Conservation (phyloP, 371 early-diverging fungal species). For the Vairimorpha necatrix region DNA sequence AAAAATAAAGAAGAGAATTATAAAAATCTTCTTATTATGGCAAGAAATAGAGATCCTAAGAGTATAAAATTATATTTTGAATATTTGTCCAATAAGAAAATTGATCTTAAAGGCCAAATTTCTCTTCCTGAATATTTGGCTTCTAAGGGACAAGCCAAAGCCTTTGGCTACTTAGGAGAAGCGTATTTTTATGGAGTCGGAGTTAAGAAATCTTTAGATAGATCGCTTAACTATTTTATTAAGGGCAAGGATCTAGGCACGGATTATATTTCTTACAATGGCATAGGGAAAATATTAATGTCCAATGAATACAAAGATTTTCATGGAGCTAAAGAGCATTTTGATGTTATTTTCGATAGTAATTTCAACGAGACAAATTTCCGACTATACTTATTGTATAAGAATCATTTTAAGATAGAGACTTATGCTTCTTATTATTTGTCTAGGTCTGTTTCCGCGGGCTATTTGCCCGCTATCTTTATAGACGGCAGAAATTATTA, state of each 20-base stretch:
- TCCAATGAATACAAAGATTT: slow-evolving; percentile 30
- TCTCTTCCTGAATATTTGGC: slow-evolving; percentile 43
- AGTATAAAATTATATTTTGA: slow-evolving; percentile 50
- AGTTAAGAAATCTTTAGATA: slow-evolving; percentile 44
- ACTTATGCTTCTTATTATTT: slow-evolving; percentile 48
- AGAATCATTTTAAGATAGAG: slow-evolving; percentile 17
- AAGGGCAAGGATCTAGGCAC: slow-evolving; percentile 42
- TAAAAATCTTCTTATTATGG: slow-evolving; percentile 31
- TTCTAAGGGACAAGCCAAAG: slow-evolving; percentile 43
- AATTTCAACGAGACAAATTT: slow-evolving; percentile 53
- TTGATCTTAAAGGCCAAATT: slow-evolving; percentile 38
- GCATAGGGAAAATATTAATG: slow-evolving; percentile 58
- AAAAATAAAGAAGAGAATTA: neutral
- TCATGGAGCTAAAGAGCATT: slow-evolving; percentile 35
- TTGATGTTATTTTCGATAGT: slow-evolving; percentile 40
- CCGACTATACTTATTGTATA: slow-evolving; percentile 47
- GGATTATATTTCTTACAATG: slow-evolving; percentile 58
- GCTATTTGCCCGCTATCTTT: slow-evolving; percentile 65
- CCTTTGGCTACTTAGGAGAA: slow-evolving; percentile 60
- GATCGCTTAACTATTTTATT: slow-evolving; percentile 61
- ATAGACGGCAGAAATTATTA: slow-evolving; percentile 48
- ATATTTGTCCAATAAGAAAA: slow-evolving; percentile 46
- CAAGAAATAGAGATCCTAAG: slow-evolving; percentile 31
- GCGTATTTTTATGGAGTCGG: slow-evolving; percentile 62
- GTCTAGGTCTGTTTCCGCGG: slow-evolving; percentile 47